These are phyloP conservation scores for Phytophthora kernoviae DNA, from an alignment of 352 stramenopile genomes.

Conservation along the genomic window DNA sequence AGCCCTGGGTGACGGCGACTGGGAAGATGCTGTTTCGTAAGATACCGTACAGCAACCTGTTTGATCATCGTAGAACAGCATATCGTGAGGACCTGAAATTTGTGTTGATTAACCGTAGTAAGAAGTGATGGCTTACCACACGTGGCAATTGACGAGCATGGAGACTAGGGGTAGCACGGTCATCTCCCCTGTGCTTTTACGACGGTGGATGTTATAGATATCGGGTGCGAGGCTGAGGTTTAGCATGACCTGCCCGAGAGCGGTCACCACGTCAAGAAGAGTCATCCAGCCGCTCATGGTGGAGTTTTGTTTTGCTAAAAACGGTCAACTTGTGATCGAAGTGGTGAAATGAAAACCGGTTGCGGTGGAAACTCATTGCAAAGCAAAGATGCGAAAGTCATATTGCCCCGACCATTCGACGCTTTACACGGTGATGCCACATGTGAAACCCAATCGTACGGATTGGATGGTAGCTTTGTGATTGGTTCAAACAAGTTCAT, in stretches of 20 bases:
- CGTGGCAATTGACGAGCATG: slow-evolving; percentile 25
- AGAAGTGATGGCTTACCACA: slow-evolving; percentile 21
- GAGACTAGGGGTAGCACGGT: slow-evolving; percentile 13
- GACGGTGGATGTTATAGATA: slow-evolving; percentile 23
- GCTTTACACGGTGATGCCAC: background rate
- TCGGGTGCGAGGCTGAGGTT: slow-evolving; percentile 27
- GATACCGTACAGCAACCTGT: slow-evolving; percentile 31
- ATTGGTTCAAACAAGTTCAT: background rate
- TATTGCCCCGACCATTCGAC: background rate
- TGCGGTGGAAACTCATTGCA: background rate
- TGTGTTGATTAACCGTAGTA: background rate
- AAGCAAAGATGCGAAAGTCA: slow-evolving; percentile 2
- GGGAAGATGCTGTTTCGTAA: slow-evolving; percentile 29
- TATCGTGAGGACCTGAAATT: background rate
- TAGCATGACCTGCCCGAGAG: slow-evolving; percentile 19
- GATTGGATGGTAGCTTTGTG: background rate
- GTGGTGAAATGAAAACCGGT: slow-evolving; percentile 1
- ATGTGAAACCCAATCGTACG: slow-evolving; percentile 1
- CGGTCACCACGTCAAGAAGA: slow-evolving; percentile 22
- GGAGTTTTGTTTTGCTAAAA: background rate
- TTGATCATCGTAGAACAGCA: background rate
- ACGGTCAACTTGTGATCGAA: background rate
- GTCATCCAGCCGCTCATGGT: slow-evolving; percentile 23
- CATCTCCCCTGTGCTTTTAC: slow-evolving; percentile 28
- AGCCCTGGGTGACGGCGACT: slow-evolving; percentile 20